phyloP scores from a whole-genome alignment of 495 filamentous ascomycete species.

The Viridothelium virens region DNA sequence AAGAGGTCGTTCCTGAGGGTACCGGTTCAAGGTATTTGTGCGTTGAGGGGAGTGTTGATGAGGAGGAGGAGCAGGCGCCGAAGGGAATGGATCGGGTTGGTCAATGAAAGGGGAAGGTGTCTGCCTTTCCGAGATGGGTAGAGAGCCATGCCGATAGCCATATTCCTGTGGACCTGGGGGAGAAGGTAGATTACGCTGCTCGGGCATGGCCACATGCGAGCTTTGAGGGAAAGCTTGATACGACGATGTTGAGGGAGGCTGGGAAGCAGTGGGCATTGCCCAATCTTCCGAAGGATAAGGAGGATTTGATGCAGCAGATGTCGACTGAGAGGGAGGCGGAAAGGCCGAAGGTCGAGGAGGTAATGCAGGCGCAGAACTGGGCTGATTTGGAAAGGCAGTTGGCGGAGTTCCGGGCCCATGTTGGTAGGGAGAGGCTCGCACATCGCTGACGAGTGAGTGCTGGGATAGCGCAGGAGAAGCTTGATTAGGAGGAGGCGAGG shows the following conservation, averaged over 20 bases:
- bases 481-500: background rate
- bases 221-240: constrained; percentile 3
- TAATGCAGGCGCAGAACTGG: background rate
- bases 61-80: constrained; percentile 38
- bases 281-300: constrained; percentile 10
- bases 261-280: background rate
- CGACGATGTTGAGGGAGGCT: background rate
- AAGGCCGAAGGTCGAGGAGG: background rate
- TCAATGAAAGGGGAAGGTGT: constrained; percentile 28
- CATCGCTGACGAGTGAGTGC: background rate
- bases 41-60: constrained; percentile 44
- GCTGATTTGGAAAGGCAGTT: background rate
- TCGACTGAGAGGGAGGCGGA: background rate
- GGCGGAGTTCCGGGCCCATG: constrained; percentile 1
- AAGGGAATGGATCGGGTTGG: constrained; percentile 33
- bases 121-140: constrained; percentile 31
- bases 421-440: background rate
- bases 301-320: background rate
- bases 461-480: background rate
- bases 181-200: constrained; percentile 43
- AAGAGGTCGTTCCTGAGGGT: constrained; percentile 54
- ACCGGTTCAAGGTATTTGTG: constrained; percentile 47
- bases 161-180: constrained; percentile 42
- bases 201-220: background rate
- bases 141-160: constrained; percentile 28